phyloP scores from a whole-genome alignment of 2,329 filamentous ascomycete species.

The Pyrenochaeta sp. region DNA sequence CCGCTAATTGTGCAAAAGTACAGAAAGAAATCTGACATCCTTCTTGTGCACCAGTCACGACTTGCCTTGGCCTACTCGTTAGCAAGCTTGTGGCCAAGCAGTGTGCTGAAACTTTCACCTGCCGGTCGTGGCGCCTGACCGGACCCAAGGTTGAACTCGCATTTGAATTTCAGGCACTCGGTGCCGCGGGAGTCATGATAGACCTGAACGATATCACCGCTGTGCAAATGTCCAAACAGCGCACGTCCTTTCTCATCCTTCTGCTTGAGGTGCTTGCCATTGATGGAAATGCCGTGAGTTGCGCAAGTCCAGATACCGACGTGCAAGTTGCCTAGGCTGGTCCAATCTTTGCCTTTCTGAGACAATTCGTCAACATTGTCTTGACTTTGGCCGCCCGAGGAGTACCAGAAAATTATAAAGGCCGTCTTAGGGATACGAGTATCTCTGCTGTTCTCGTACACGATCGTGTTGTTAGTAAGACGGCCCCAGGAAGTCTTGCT shows the following conservation, averaged over 20 bases:
- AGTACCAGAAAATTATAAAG: slow-evolving; percentile 70
- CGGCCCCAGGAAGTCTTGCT: slow-evolving; percentile 82
- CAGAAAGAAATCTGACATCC: background rate
- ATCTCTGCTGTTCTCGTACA: slow-evolving; percentile 71
- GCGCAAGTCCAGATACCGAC: slow-evolving; percentile 83
- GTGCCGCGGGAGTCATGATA: slow-evolving; percentile 62
- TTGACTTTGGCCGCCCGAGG: slow-evolving; percentile 73
- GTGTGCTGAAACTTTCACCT: slow-evolving; percentile 35
- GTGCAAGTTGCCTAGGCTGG: slow-evolving; percentile 63
- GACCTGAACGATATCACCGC: slow-evolving; percentile 79
- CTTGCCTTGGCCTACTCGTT: background rate
- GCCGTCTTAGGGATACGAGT: slow-evolving; percentile 81
- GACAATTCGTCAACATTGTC: slow-evolving; percentile 60
- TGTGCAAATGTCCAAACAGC: slow-evolving; percentile 73
- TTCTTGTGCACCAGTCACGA: background rate
- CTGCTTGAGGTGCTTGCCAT: slow-evolving; percentile 71
- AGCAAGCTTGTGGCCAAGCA: slow-evolving; percentile 22
- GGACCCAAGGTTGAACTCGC: slow-evolving; percentile 54
- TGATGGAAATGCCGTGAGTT: slow-evolving; percentile 77
- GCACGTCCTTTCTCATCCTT: slow-evolving; percentile 60
- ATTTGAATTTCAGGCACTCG: slow-evolving; percentile 52
- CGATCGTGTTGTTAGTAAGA: slow-evolving; percentile 70
- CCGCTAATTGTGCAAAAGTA: slow-evolving; percentile 8
- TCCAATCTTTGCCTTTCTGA: slow-evolving; percentile 62
- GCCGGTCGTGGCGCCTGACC: slow-evolving; percentile 39